Conservation (phyloP, 371 early-diverging fungal species). For the Gilbertella persicaria region DNA sequence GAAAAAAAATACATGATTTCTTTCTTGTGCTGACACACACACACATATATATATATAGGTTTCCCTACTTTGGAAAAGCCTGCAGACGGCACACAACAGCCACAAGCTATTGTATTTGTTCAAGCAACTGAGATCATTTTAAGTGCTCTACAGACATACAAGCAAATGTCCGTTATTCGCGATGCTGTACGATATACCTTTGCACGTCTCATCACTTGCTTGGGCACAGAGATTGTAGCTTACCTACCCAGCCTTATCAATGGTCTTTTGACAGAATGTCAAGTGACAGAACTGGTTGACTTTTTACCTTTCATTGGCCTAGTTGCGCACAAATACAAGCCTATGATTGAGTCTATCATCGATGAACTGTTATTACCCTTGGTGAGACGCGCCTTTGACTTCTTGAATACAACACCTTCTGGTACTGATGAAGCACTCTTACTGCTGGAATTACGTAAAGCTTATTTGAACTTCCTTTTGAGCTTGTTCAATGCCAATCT, state of each 20-base stretch:
- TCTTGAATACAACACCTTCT: conserved; percentile 77
- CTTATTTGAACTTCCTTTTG: conserved; percentile 81
- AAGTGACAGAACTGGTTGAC: conserved; percentile 81
- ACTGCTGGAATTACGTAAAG: conserved; percentile 75
- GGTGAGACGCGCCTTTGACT: conserved; percentile 80
- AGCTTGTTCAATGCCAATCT: conserved; percentile 83
- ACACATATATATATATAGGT: conserved; percentile 45
- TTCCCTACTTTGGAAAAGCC: conserved; percentile 73
- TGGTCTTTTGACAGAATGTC: conserved; percentile 74
- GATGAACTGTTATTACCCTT: conserved; percentile 82
- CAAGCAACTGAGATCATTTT: conserved; percentile 84
- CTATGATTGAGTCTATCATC: conserved; percentile 57
- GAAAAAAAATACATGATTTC: not conserved
- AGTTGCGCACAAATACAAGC: conserved; percentile 87
- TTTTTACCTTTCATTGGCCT: conserved; percentile 86
- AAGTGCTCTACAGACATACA: conserved; percentile 71
- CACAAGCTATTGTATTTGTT: conserved; percentile 73
- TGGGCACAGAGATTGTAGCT: conserved; percentile 83
- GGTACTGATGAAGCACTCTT: conserved; percentile 91
- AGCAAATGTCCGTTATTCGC: conserved; percentile 71
- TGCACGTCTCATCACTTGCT: conserved; percentile 83
- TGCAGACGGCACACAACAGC: conserved; percentile 37
- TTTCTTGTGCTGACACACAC: not conserved
- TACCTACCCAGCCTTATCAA: conserved; percentile 82
- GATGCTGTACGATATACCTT: conserved; percentile 85